Evolutionary conservation across 106 monocot species (phyloP).

Genomic region (Dendrobium catenatum): DNA sequence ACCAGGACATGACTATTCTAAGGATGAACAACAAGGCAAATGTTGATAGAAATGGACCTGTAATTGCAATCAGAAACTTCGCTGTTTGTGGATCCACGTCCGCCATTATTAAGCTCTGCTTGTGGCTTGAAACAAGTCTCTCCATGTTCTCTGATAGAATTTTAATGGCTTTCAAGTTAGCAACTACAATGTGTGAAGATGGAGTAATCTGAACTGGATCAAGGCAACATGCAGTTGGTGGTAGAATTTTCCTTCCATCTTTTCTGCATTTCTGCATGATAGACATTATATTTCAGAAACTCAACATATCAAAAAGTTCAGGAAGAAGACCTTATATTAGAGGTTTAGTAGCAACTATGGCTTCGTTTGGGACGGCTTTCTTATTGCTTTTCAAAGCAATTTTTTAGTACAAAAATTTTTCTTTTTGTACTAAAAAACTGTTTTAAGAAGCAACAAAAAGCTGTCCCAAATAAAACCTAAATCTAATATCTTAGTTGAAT

Average conservation of each 20-base stretch:
- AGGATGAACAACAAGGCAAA: constrained; percentile 70
- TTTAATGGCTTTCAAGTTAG: not conserved
- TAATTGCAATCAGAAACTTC: constrained; percentile 32
- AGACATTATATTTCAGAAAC: not conserved
- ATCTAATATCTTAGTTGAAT: no score
- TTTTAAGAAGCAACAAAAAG: no score
- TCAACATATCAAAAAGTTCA: no score
- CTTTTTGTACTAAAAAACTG: no score
- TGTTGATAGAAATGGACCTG: constrained; percentile 58
- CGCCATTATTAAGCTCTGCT: constrained; percentile 18
- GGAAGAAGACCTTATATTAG: no score
- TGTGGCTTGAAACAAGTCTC: not conserved
- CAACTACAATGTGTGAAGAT: not conserved
- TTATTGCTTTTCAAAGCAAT: no score
- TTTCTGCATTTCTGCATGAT: not conserved
- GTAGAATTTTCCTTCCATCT: not conserved
- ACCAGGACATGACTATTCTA: constrained; percentile 93
- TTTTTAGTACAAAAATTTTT: no score
- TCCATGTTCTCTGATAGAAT: not conserved
- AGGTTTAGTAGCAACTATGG: no score
- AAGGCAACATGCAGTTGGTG: not conserved
- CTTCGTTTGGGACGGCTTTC: no score
- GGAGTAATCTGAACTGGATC: not conserved
- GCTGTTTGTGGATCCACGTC: constrained; percentile 63
- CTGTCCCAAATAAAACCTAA: no score